These are phyloP conservation scores for Inga oerstediana DNA, from an alignment of 306 rosid genomes.

Conservation along the genomic window DNA sequence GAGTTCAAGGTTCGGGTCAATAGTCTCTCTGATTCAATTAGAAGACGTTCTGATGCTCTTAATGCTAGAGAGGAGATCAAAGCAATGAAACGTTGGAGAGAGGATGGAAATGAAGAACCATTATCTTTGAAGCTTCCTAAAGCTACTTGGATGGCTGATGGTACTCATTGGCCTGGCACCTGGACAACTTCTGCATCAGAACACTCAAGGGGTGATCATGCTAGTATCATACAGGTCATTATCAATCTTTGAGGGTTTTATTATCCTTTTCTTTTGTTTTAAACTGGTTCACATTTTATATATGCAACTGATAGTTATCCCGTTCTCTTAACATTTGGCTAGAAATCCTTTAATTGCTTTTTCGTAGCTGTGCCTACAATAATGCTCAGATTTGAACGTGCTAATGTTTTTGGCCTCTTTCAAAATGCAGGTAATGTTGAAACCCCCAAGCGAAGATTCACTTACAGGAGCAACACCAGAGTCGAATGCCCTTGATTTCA, in stretches of 20 bases:
- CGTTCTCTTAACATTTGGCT: neutral
- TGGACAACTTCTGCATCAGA: slow-evolving; percentile 59
- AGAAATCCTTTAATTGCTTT: neutral
- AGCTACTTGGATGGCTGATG: slow-evolving; percentile 85
- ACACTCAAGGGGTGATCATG: slow-evolving; percentile 80
- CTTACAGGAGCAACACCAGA: slow-evolving; percentile 50
- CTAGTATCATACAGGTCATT: slow-evolving; percentile 77
- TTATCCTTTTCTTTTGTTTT: slow-evolving; percentile 9
- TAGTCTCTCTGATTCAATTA: slow-evolving; percentile 74
- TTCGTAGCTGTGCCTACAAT: neutral
- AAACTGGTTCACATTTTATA: no score
- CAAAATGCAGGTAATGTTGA: slow-evolving; percentile 64
- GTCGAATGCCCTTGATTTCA: slow-evolving; percentile 46
- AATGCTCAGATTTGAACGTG: slow-evolving; percentile 4
- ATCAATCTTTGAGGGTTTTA: slow-evolving; percentile 9
- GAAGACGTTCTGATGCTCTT: slow-evolving; percentile 74
- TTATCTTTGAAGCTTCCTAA: slow-evolving; percentile 49
- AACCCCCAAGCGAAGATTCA: slow-evolving; percentile 77
- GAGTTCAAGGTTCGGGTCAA: slow-evolving; percentile 81
- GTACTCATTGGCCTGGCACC: slow-evolving; percentile 81
- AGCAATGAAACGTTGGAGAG: slow-evolving; percentile 59
- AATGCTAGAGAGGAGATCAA: slow-evolving; percentile 70
- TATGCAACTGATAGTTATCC: no score
- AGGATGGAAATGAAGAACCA: slow-evolving; percentile 58
- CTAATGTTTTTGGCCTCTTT: slow-evolving; percentile 12